Base-by-base conservation (phyloP, 192 early-diverging fungal genomes). In the Backusella morwellensis region DNA sequence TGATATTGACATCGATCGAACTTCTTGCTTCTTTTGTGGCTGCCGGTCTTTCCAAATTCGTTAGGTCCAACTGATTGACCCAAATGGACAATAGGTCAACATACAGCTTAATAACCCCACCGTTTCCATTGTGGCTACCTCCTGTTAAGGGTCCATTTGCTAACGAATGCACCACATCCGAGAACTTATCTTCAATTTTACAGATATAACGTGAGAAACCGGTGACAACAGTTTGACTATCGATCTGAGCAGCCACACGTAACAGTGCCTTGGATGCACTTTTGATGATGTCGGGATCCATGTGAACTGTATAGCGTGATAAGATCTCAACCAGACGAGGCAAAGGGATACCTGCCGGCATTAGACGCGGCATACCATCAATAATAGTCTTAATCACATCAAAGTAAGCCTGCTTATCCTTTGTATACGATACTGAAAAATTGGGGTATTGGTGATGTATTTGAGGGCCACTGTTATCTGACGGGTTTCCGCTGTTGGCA, bases 221-320 rank as follows among this genome's bases (percentile, higher is more conserved):
- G 23, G 80, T 86, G 1, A 89, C 86, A 0, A 85, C 85, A 8
- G 78, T 85, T 38, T 88, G 86, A 0, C 89, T 84, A 67, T 87
- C 85, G 70, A 87, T 85, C n/a, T 89, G 86, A 29, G 80, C 66
- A 3, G 93, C 89, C 17, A 96, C 89, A 9, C 96, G 84, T 23
- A 87, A 66, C 32, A 96, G 75, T 0, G 93, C 93, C 26, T 86
- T 80, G 12, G 89, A 78, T 6, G 95, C 84, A 4, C 91, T 88
- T 0, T 84, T 86, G 5, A 93, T 90, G 4, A 99, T 85, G 32
- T 90, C 87, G 40, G 93, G 91, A 82, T 99, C 96, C n/a, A 90
- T 87, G 83, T 97, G 97, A 3, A 95, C 84, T 0, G 92, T 88
- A 70, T 94, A 98, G 34, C 92, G 85, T 19, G 91, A 86, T 26